phyloP scores from a whole-genome alignment of 805 yeast species.

The Saccharomycopsis synnaedendra region DNA sequence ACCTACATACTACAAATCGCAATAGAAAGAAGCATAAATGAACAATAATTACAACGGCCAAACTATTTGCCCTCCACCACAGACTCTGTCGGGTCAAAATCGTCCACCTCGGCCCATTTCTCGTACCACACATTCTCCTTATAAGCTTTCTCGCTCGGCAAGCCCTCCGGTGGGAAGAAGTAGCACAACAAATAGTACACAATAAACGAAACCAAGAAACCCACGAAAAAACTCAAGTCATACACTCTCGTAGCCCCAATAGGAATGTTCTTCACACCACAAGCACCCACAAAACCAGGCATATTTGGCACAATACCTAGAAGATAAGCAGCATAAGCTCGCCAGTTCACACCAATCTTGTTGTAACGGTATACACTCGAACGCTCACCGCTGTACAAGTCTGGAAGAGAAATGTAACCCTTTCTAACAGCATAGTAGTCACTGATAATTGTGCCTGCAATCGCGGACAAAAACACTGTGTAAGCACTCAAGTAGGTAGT shows the following conservation, averaged over 20 bases:
- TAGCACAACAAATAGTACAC: constrained; percentile 43
- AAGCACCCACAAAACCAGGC: constrained; percentile 80
- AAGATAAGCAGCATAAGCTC: constrained; percentile 72
- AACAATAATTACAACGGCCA: too few relatives aligned
- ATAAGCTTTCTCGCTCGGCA: constrained; percentile 29
- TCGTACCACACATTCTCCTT: constrained; percentile 49
- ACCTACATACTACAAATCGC: too few relatives aligned
- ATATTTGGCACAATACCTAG: constrained; percentile 76
- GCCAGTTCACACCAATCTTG: constrained; percentile 63
- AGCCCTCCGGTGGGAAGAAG: constrained; percentile 41
- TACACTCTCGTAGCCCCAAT: constrained; percentile 67
- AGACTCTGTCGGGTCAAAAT: constrained; percentile 27
- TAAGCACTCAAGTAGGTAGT: constrained; percentile 75
- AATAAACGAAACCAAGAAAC: constrained; percentile 48
- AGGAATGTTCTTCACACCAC: constrained; percentile 60
- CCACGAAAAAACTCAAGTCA: constrained; percentile 65
- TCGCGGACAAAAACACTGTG: constrained; percentile 70
- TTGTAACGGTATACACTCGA: constrained; percentile 47
- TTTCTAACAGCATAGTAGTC: constrained; percentile 67
- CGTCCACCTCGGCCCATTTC: constrained; percentile 52
- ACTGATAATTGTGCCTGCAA: constrained; percentile 64
- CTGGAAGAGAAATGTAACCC: constrained; percentile 53
- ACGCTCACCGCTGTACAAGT: constrained; percentile 43
- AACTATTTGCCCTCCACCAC: too few relatives aligned
- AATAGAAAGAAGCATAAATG: too few relatives aligned